Evolutionary conservation across 164 flowering plant species (phyloP).

Genomic region (Chimonanthus salicifolius): DNA sequence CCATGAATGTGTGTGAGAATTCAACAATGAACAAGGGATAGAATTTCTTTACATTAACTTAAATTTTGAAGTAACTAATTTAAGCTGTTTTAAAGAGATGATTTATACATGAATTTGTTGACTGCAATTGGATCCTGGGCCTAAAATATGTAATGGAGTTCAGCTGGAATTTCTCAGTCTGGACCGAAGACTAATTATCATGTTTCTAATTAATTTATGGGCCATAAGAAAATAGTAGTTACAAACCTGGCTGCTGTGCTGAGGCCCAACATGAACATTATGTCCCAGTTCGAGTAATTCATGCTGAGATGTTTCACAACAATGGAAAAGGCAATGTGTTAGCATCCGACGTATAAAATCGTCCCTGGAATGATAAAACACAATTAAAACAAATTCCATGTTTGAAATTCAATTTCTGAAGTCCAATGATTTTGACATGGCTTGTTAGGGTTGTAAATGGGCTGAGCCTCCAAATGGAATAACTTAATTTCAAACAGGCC

Average conservation of each 20-base stretch:
- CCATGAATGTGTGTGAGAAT: not conserved
- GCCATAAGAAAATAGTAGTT: not conserved
- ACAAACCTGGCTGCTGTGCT: conserved; percentile 57
- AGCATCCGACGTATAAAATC: not conserved
- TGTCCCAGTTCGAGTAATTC: conserved; percentile 68
- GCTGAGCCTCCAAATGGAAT: not conserved
- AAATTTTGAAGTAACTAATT: not conserved
- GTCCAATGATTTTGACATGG: too few relatives aligned
- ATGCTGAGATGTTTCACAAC: conserved; percentile 34
- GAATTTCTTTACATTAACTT: not conserved
- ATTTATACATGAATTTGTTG: too few relatives aligned
- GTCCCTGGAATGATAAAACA: not conserved
- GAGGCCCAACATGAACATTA: conserved; percentile 64
- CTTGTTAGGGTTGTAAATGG: not conserved
- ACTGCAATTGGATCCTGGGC: not conserved
- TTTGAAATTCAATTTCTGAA: too few relatives aligned
- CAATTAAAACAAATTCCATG: too few relatives aligned
- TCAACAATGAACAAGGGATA: not conserved
- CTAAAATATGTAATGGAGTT: too few relatives aligned
- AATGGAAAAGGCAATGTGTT: conserved; percentile 1
- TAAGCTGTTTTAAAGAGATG: too few relatives aligned
- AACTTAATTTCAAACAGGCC: too few relatives aligned
- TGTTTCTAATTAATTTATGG: not conserved
- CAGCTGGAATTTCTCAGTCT: too few relatives aligned
- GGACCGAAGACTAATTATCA: too few relatives aligned